Base-by-base conservation (phyloP, 1,284 basidiomycete species). In the Ustilago trichophora region DNA sequence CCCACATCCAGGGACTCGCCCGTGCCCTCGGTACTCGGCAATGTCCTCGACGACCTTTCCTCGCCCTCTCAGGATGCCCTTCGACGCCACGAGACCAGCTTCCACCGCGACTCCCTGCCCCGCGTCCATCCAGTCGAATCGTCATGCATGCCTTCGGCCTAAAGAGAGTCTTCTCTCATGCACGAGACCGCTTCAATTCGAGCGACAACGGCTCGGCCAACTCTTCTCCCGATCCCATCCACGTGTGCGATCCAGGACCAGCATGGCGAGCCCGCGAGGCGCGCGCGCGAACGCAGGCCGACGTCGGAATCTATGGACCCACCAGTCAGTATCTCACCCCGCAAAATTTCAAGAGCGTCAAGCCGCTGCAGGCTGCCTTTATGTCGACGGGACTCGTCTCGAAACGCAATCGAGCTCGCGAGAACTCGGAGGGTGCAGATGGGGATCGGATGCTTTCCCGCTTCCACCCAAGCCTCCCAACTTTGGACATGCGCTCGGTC, bases 281-380 rank as follows among this genome's bases (percentile, higher is more conserved):
- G 45, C n/a, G 41, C 51, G n/a, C 57, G 36, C 57, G 57, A 68
- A 32, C 53, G 58, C 22, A 33, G 65, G 46, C 34, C 55, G 2
- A 64, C 59, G 1, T 69, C 66, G 11, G 59, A 63, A 15, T 42
- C 50, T 10, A 48, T 48, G 24, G 59, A 64, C 18, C 54, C n/a
- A 52, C 41, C 24, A 51, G 37, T 34, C 64, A 62, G 26, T 73
- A 69, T 34, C 48, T 72, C n/a, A 79, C 82, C 11, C 82, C 82
- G 6, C 81, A 82, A 42, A 80, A 80, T 41, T 83, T 81, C 77
- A 83, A 82, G 57, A 80, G 82, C 46, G 82, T 83, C 57, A 76
- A 80, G 46, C 83, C 83, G 0, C 69, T 83, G 6, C 82, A 82
- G 44, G 80, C 82, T 5, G 83, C 82, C 4, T 83, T 83, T 75